phyloP scores from a whole-genome alignment of 768 basidiomycete species.

The Rhodotorula babjevae region DNA sequence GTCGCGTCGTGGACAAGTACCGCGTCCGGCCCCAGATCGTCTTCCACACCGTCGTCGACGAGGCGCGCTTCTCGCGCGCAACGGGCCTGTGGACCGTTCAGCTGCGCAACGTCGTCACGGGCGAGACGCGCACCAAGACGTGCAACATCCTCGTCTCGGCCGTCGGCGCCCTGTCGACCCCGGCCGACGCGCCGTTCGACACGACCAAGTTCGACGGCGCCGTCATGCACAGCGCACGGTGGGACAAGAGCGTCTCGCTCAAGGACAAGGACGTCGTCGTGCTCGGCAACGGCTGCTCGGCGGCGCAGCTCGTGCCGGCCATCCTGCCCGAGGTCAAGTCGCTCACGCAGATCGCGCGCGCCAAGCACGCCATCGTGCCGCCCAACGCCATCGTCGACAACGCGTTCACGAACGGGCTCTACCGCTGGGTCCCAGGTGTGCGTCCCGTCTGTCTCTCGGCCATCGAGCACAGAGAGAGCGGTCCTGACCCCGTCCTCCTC shows the following conservation, averaged over 20 bases:
- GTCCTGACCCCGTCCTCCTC: too few species aligned
- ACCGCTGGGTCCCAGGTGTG: not conserved
- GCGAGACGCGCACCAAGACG: slow-evolving; percentile 17
- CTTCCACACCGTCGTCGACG: slow-evolving; percentile 29
- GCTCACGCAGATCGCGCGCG: slow-evolving; percentile 39
- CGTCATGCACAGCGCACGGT: slow-evolving; percentile 40
- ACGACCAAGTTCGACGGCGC: slow-evolving; percentile 33
- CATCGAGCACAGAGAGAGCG: not conserved
- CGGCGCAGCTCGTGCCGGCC: not conserved
- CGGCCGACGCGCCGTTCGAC: slow-evolving; percentile 29
- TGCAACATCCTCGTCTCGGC: slow-evolving; percentile 41
- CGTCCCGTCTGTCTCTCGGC: not conserved
- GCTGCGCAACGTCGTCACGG: slow-evolving; percentile 28
- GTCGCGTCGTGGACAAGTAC: slow-evolving; percentile 26
- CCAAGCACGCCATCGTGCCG: slow-evolving; percentile 36
- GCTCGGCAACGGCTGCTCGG: slow-evolving; percentile 39
- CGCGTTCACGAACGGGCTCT: not conserved
- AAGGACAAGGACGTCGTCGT: slow-evolving; percentile 41
- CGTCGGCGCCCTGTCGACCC: slow-evolving; percentile 30
- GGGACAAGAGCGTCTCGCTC: slow-evolving; percentile 38
- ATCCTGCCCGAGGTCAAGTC: slow-evolving; percentile 4
- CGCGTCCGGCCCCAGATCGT: slow-evolving; percentile 28
- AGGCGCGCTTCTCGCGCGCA: slow-evolving; percentile 26
- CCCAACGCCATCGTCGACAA: slow-evolving; percentile 2
- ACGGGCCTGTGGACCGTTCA: slow-evolving; percentile 35